Evolutionary conservation across 371 early-diverging fungal genomes (phyloP).

Genomic region (Rhizomucor pusillus): DNA sequence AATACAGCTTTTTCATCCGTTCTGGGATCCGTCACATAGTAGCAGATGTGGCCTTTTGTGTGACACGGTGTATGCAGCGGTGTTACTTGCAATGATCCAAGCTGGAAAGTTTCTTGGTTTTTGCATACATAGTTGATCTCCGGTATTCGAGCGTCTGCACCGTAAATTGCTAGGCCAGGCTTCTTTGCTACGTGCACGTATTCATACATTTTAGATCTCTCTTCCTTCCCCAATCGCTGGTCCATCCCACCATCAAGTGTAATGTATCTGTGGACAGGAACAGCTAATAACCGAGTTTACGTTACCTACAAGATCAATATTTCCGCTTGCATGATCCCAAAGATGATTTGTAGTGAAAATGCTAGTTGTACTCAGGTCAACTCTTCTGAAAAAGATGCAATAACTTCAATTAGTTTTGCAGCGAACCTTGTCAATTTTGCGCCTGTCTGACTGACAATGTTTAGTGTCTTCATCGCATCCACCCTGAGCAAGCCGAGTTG

Average conservation of each 20-base stretch:
- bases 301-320: conserved; percentile 54
- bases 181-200: conserved; percentile 34
- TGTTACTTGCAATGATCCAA: conserved; percentile 68
- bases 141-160: conserved; percentile 86
- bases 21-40: conserved; percentile 67
- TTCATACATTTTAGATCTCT: neutral
- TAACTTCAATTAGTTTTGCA: conserved; percentile 8
- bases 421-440: conserved; percentile 57
- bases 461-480: conserved; percentile 54
- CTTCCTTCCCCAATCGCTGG: neutral
- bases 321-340: conserved; percentile 82
- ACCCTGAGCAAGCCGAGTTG: conserved; percentile 15
- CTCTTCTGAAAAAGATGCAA: no score
- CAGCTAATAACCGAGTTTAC: neutral
- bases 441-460: conserved; percentile 27
- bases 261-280: conserved; percentile 14
- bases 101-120: conserved; percentile 73
- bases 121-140: conserved; percentile 74
- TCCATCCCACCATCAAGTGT: neutral
- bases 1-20: conserved; percentile 46
- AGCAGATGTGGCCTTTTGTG: conserved; percentile 87
- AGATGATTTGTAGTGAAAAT: conserved; percentile 81
- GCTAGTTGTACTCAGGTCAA: no score
- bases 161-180: conserved; percentile 79
- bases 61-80: conserved; percentile 84